Evolutionary conservation across 2,329 filamentous ascomycete genomes (phyloP).

Genomic region (Delphinella strobiligena): DNA sequence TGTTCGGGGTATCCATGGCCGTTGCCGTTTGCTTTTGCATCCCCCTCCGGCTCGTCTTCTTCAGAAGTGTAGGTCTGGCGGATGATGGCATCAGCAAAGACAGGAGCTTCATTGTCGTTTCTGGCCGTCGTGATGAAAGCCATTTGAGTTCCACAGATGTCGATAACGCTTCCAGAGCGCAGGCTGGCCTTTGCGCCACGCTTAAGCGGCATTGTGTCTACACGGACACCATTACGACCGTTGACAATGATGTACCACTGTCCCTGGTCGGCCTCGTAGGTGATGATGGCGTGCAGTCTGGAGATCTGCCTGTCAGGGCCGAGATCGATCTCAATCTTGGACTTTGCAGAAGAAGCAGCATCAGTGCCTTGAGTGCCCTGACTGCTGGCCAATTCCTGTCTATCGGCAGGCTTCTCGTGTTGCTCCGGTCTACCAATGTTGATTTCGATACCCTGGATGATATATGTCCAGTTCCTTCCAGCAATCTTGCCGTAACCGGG

Average conservation of each 20-base stretch:
- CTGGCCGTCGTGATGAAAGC: conserved; percentile 88
- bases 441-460: conserved; percentile 62
- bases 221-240: conserved; percentile 79
- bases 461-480: conserved; percentile 74
- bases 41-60: conserved; percentile 25
- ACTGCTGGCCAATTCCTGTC: conserved; percentile 13
- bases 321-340: conserved; percentile 71
- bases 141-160: conserved; percentile 91
- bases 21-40: conserved; percentile 10
- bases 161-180: conserved; percentile 78
- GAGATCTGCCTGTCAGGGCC: conserved; percentile 40
- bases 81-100: conserved; percentile 33
- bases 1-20: conserved; percentile 14
- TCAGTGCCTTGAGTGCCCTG: conserved; percentile 13
- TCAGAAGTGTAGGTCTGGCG: conserved; percentile 28
- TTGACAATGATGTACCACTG: conserved; percentile 79
- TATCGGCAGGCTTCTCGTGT: conserved; percentile 17
- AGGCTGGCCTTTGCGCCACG: conserved; percentile 54
- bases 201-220: conserved; percentile 64
- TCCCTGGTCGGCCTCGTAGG: conserved; percentile 31
- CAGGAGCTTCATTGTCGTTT: conserved; percentile 58
- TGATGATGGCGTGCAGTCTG: conserved; percentile 37
- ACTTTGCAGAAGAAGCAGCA: conserved; percentile 22
- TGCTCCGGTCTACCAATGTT: conserved; percentile 57
- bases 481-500: conserved; percentile 71